These are phyloP conservation scores for Colletotrichum phormii DNA, from an alignment of 2,329 filamentous ascomycete genomes.

Conservation along the genomic window DNA sequence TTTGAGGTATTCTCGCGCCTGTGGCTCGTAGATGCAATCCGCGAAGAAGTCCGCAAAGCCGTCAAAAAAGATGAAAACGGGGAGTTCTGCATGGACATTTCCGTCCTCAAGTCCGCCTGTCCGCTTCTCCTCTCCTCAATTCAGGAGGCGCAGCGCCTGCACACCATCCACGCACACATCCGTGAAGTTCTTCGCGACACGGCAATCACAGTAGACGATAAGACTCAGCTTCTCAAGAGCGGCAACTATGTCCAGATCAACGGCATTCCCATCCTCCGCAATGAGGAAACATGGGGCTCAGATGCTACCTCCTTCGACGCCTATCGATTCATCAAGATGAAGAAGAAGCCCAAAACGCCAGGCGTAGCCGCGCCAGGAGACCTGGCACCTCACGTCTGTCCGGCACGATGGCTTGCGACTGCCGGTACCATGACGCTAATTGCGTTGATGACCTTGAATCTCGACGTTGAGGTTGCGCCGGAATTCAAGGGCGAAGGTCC, in stretches of 20 bases:
- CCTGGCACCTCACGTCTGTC: conserved; percentile 17
- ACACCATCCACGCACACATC: conserved; percentile 41
- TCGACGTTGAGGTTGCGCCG: conserved; percentile 3
- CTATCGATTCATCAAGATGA: conserved; percentile 43
- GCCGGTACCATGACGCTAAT: conserved; percentile 11
- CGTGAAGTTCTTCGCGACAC: conserved; percentile 48
- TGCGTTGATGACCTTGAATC: conserved; percentile 14
- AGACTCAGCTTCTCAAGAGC: conserved; percentile 48
- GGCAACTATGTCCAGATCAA: conserved; percentile 51
- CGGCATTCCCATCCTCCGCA: conserved; percentile 13
- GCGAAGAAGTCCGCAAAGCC: conserved; percentile 49
- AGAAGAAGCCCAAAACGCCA: not conserved
- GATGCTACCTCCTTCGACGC: conserved; percentile 43
- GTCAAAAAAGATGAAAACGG: not conserved
- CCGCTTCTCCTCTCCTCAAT: conserved; percentile 49
- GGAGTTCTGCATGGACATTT: conserved; percentile 44
- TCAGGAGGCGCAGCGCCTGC: conserved; percentile 50
- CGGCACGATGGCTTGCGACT: conserved; percentile 24
- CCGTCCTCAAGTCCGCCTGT: conserved; percentile 47
- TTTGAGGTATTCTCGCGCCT: conserved; percentile 55
- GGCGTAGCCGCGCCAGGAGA: conserved; percentile 11
- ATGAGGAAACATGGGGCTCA: conserved; percentile 41
- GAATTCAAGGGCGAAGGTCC: not conserved
- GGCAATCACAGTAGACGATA: conserved; percentile 44
- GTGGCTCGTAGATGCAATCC: conserved; percentile 50